Percentiles rank a stretch among this genome's conserved stretches.
Evolutionary conservation across 768 basidiomycete species (phyloP).

Genomic region (Pisolithus microcarpus): DNA sequence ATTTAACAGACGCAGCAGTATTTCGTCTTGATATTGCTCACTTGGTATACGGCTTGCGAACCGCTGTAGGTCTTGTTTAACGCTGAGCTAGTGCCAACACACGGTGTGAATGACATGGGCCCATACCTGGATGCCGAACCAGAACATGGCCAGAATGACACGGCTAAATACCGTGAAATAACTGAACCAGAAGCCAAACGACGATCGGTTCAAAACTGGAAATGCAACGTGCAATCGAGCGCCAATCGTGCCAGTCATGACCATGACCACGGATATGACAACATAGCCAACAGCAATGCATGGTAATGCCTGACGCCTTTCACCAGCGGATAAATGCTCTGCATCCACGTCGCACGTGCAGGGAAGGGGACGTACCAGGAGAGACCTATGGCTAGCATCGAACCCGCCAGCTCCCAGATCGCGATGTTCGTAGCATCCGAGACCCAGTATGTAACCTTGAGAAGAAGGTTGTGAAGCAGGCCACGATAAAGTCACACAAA

Average conservation of each 20-base stretch:
- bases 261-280: conserved; percentile 68
- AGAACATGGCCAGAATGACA: conserved; percentile 72
- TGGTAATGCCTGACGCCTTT: conserved; percentile 59
- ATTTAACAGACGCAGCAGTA: background rate
- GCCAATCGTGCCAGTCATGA: conserved; percentile 76
- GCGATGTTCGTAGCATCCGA: conserved; percentile 21
- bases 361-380: conserved; percentile 43
- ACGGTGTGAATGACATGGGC: background rate
- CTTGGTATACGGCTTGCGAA: conserved; percentile 69
- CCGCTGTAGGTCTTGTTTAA: conserved; percentile 43
- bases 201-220: conserved; percentile 70
- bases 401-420: conserved; percentile 44
- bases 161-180: conserved; percentile 82
- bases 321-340: background rate
- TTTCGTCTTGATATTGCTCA: conserved; percentile 1
- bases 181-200: conserved; percentile 86
- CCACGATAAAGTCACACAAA: conserved; percentile 21
- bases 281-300: conserved; percentile 67
- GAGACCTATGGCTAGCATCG: conserved; percentile 70
- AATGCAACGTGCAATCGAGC: conserved; percentile 74
- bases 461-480: conserved; percentile 9
- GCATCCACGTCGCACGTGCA: background rate
- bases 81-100: background rate
- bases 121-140: conserved; percentile 67
- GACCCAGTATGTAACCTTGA: conserved; percentile 20